Percentiles rank a stretch among this genome's conserved stretches.
These are phyloP conservation scores for Apophysomyces variabilis DNA, from an alignment of 371 early-diverging fungal species.

Conservation along the genomic window DNA sequence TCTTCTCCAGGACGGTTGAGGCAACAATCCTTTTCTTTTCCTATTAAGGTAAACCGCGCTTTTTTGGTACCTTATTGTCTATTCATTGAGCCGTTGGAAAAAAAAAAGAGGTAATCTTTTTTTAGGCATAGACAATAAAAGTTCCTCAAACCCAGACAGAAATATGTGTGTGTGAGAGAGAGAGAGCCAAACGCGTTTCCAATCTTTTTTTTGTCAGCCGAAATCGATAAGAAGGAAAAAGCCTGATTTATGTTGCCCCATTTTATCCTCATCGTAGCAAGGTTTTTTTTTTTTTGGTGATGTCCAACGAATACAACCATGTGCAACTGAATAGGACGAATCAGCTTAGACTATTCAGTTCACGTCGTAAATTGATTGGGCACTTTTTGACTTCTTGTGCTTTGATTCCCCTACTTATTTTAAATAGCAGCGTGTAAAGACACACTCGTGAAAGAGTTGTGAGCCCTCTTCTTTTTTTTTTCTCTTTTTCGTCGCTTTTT, in stretches of 20 bases:
- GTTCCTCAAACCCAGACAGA: no score
- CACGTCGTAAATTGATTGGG: constrained; percentile 6
- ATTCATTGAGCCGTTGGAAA: no score
- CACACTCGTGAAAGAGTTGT: constrained; percentile 7
- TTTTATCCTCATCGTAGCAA: not conserved
- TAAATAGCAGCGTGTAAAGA: constrained; percentile 5
- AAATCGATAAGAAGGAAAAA: not conserved
- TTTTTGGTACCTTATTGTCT: no score
- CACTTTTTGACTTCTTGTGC: not conserved
- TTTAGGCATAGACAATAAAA: no score
- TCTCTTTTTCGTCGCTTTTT: constrained; percentile 17
- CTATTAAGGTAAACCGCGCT: no score
- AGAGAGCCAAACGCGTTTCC: no score
- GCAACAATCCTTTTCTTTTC: no score
- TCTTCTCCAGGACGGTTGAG: no score
- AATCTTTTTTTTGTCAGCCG: not conserved
- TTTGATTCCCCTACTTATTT: constrained; percentile 18
- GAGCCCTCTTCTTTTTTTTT: constrained; percentile 17
- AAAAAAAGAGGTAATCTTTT: no score
- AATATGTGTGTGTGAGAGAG: no score
- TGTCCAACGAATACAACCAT: constrained; percentile 8
- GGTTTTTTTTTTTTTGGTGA: not conserved
- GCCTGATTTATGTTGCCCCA: not conserved
- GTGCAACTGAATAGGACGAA: constrained; percentile 1
- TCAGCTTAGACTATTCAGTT: not conserved